Base-by-base conservation (phyloP, 768 basidiomycete species). In the Panaeolus cyanescens region DNA sequence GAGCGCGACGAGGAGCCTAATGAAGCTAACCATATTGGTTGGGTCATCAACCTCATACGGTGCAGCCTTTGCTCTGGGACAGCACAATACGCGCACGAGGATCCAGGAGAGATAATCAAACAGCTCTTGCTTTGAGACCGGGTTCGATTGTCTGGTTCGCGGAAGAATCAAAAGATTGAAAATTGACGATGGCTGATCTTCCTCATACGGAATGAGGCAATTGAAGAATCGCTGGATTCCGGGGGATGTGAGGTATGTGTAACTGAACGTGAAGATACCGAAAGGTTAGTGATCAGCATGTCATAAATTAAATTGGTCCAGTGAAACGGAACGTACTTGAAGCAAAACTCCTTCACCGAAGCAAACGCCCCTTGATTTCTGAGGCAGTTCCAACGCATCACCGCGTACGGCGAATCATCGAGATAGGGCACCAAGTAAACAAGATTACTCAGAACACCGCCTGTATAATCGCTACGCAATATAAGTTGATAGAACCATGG, bases 371-470 rank as follows among this genome's bases (percentile, higher is more conserved):
- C 32, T 5, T 58, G 62, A 42, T 67, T 69, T 17, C 62, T 55
- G 3, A 67, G 36, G 20, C 68, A 69, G 37, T 67, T 69, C 30
- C 60, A 67, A 15, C 62, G 25, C 20, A 61, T 55, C 60, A 64
- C 55, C 12, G 34, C 55, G n/a, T 61, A 20, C 39, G 9, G 39
- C 32, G 31, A 32, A 6, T 32, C 30, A 25, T 58, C 55, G 20
- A 63, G 56, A 34, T 61, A 56, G 6, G 68, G 63, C 19, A 53
- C 34, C 5, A 67, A 33, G 34, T 65, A 61, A 13, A 67, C 58
- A 5, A 60, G 39, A 7, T 58, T 64, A 13, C 54, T 65, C 19
- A 69, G 45, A 15, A 64, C 31, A 13, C 64, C 66, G 34, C 63
- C 30, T 4, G 64, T 64, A 55, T 67, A 67, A 30, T 68, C 67